Base-by-base conservation (phyloP, 441 rosid genomes). In the Syzygium malaccense region DNA sequence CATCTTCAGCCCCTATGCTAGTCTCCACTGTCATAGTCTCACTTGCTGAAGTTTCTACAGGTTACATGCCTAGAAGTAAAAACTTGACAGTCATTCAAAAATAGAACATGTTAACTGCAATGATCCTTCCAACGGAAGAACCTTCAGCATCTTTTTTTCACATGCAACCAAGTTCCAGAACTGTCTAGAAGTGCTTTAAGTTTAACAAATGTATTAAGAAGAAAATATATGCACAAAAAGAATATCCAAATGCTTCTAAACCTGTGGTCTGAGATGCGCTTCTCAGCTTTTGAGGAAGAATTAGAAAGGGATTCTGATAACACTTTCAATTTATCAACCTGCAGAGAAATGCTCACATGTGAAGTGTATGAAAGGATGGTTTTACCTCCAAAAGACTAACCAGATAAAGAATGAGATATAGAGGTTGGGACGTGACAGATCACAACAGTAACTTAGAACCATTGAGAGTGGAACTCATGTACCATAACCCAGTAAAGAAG, bases 241-340 rank as follows among this genome's bases (percentile, higher is more conserved):
- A 78, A 25, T 28, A 62, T 54, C 18, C 17, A 53, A 88, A 25
- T 85, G 83, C 55, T 54, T 56, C 62, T 87, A 88, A 85, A 98
- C 99, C 99, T 95, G 92, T 97, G 93, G 78, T 98, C 98, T 88
- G 92, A 88, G 60, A 96, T 95, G 91, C 98, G 95, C 85, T 90
- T 95, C 92, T 95, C 98, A 57, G 97, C 97, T 93, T 95, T 95
- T 55, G 93, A 91, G 53, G 96, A 95, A 30, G 98, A 95, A 89
- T 93, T 95, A 87, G 91, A 91, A 58, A 97, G 98, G 89, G 99
- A 95, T 91, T 97, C 99, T 8, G 95, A 94, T 89, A 97, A 91
- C 90, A 97, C 92, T 92, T 94, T 97, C 91, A 98, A 93, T 91
- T 95, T 98, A 88, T 96, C 94, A 28, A 97, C 93, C 99, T 98